These are phyloP conservation scores for Helichrysum umbraculigerum DNA, from an alignment of 129 eudicot species.

Conservation along the genomic window DNA sequence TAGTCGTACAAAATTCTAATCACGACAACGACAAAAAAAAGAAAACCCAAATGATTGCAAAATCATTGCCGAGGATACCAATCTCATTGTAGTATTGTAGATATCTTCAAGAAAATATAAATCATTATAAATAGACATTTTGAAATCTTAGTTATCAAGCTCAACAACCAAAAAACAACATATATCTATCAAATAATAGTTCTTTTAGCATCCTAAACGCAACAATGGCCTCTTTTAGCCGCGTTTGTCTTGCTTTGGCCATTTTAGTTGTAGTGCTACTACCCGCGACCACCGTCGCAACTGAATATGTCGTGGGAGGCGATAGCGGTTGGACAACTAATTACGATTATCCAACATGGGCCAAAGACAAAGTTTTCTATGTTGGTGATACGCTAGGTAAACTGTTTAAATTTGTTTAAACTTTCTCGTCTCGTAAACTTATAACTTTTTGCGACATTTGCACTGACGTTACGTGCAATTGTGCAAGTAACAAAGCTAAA, in stretches of 20 bases:
- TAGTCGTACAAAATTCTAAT: not conserved
- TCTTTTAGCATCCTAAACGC: conserved; percentile 7
- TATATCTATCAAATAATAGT: not conserved
- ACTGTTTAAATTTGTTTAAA: not conserved
- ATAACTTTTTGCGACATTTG: too few relatives aligned
- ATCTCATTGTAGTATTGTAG: conserved; percentile 9
- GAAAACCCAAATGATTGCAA: not conserved
- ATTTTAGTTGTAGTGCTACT: conserved; percentile 19
- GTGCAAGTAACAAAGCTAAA: too few relatives aligned
- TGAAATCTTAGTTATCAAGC: conserved; percentile 11
- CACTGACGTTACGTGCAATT: too few relatives aligned
- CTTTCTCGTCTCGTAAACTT: not conserved
- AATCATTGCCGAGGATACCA: conserved; percentile 24
- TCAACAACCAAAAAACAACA: not conserved
- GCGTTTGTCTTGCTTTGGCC: conserved; percentile 20
- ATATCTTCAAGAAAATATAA: conserved; percentile 24
- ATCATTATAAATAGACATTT: conserved; percentile 24
- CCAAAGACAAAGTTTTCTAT: conserved; percentile 36
- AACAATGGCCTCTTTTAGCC: conserved; percentile 32
- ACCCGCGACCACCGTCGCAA: conserved; percentile 32
- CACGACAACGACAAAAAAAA: conserved; percentile 1
- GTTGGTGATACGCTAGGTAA: conserved; percentile 48
- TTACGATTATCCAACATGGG: conserved; percentile 36
- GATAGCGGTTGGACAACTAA: conserved; percentile 34
- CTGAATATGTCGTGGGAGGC: conserved; percentile 41